These are phyloP conservation scores for Cercospora sesami DNA, from an alignment of 2,329 filamentous ascomycete genomes.

Conservation along the genomic window DNA sequence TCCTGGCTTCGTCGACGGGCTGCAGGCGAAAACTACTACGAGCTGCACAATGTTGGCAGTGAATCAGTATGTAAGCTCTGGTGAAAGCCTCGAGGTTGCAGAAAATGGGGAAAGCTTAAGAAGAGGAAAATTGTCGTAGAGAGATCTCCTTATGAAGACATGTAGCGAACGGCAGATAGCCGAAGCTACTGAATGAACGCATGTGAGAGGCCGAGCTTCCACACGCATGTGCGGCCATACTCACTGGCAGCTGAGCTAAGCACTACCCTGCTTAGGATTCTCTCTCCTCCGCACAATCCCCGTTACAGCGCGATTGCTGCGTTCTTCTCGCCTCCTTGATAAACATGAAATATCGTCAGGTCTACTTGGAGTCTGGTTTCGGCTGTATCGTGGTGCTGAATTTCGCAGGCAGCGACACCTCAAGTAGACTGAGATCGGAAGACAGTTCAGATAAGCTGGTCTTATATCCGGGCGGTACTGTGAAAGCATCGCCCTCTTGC, in stretches of 20 bases:
- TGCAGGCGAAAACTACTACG: background rate
- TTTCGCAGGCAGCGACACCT: conserved; percentile 19
- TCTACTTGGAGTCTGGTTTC: conserved; percentile 13
- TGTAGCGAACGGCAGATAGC: background rate
- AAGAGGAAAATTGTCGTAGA: no score
- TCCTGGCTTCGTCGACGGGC: no score
- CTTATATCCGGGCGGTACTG: conserved; percentile 14
- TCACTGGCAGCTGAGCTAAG: no score
- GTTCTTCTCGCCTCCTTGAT: no score
- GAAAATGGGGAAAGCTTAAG: no score
- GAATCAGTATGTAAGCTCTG: background rate
- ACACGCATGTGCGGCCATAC: background rate
- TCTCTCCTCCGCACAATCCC: no score
- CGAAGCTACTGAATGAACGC: background rate
- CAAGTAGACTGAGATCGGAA: conserved; percentile 17
- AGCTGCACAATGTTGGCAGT: background rate
- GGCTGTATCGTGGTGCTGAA: conserved; percentile 14
- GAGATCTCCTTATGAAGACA: no score
- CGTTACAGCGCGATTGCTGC: no score
- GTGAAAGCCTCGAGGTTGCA: no score
- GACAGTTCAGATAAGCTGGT: conserved; percentile 14
- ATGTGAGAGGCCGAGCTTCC: background rate
- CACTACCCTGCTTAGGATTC: no score
- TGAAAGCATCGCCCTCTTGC: conserved; percentile 20
- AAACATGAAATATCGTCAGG: no score